These are phyloP conservation scores for Henckelia pumila DNA, from an alignment of 257 asterid species.

Conservation along the genomic window DNA sequence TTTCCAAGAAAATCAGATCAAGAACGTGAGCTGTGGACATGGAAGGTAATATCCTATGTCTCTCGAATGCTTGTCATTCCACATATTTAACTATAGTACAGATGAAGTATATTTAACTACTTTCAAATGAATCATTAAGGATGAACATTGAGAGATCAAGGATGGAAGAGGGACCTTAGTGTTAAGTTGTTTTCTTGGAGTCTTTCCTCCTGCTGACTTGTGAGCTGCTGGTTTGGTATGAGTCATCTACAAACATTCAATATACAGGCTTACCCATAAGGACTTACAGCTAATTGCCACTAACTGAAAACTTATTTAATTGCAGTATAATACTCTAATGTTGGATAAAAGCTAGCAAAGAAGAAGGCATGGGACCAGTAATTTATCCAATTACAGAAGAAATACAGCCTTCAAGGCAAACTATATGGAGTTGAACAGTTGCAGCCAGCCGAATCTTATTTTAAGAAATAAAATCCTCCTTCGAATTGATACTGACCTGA, in stretches of 20 bases:
- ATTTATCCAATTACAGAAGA: not conserved
- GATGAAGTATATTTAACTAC: not conserved
- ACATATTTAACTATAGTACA: not conserved
- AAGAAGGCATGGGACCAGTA: not conserved
- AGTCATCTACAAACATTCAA: slow-evolving; percentile 30
- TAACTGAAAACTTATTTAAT: not conserved
- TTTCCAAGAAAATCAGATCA: not conserved
- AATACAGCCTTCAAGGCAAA: not conserved
- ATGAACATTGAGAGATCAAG: slow-evolving; percentile 16
- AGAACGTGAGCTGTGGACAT: not conserved
- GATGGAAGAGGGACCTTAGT: slow-evolving; percentile 12
- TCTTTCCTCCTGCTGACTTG: slow-evolving; percentile 48
- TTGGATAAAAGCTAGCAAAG: not conserved
- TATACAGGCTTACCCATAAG: slow-evolving; percentile 11
- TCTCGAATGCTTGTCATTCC: not conserved
- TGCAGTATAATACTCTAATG: slow-evolving; percentile 9
- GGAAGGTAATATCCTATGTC: not conserved
- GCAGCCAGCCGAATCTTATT: too few relatives aligned
- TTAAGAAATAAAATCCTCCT: not conserved
- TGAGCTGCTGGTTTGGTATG: slow-evolving; percentile 33
- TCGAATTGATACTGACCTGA: not conserved
- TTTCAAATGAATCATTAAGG: not conserved
- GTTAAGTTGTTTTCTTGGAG: slow-evolving; percentile 37
- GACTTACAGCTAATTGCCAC: not conserved
- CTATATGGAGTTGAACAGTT: not conserved